A percentile compares a stretch with the other conserved stretches of the same genome.
phyloP scores from a whole-genome alignment of 106 monocot species.

The Vanilla planifolia region DNA sequence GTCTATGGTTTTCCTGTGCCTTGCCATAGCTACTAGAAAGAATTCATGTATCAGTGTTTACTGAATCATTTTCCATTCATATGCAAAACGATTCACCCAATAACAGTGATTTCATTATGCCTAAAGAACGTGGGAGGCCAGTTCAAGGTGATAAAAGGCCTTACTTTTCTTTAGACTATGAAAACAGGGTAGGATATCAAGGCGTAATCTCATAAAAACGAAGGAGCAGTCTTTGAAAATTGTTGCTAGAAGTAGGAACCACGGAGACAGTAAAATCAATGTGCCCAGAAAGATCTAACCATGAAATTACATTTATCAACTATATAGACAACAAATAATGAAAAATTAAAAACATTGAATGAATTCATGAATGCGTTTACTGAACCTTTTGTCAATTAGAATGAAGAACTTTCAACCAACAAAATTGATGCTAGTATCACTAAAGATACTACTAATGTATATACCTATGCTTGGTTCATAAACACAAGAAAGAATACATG shows the following conservation, averaged over 20 bases:
- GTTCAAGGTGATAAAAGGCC: constrained; percentile 14
- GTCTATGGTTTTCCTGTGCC: too few species aligned
- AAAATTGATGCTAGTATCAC: constrained; percentile 28
- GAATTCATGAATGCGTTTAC: not conserved
- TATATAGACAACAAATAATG: not conserved
- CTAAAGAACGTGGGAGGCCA: constrained; percentile 18
- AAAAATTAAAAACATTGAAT: not conserved
- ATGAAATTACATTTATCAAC: too few species aligned
- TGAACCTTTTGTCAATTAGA: constrained; percentile 33
- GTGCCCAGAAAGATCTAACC: not conserved
- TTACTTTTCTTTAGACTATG: constrained; percentile 21
- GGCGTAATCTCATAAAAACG: not conserved
- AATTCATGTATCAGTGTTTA: constrained; percentile 5
- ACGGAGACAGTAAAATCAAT: not conserved
- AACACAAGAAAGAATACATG: constrained; percentile 18
- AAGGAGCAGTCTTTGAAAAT: too few species aligned
- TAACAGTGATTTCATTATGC: constrained; percentile 21
- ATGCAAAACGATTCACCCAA: constrained; percentile 18
- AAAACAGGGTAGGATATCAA: not conserved
- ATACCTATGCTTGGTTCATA: too few species aligned
- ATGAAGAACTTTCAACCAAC: constrained; percentile 28
- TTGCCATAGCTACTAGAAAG: not conserved
- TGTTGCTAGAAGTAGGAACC: not conserved
- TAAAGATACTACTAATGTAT: too few species aligned
- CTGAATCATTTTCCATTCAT: constrained; percentile 4